These are phyloP conservation scores for Rhododendron williamsianum DNA, from an alignment of 148 eudicot genomes.

Conservation along the genomic window DNA sequence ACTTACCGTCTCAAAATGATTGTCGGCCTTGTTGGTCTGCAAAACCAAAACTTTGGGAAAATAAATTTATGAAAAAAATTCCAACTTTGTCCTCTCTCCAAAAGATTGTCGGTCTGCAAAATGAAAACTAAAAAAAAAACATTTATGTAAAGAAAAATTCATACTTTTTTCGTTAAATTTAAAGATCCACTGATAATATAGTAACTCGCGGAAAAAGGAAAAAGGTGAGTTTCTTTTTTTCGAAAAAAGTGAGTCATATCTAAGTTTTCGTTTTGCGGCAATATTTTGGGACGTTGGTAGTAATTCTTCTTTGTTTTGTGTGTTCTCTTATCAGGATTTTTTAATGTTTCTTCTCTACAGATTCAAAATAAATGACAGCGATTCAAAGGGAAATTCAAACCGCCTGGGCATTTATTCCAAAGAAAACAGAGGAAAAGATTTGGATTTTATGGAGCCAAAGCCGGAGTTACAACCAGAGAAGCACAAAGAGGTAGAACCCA, in stretches of 20 bases:
- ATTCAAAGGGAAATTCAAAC: conserved; percentile 2
- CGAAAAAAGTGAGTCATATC: background rate
- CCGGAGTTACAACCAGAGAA: background rate
- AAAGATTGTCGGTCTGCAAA: background rate
- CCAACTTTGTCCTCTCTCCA: background rate
- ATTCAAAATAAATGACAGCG: conserved; percentile 14
- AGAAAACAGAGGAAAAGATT: conserved; percentile 3
- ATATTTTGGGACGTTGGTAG: background rate
- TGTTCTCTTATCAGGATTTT: background rate
- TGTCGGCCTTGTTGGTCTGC: background rate
- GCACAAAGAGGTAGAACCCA: conserved; percentile 10
- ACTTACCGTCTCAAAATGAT: background rate
- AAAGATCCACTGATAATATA: background rate
- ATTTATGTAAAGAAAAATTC: background rate
- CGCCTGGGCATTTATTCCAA: background rate
- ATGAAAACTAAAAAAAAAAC: too few species aligned
- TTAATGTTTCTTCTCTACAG: conserved; percentile 3
- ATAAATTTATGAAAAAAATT: too few species aligned
- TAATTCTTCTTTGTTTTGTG: background rate
- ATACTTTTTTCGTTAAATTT: too few species aligned
- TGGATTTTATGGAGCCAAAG: background rate
- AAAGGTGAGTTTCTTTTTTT: too few species aligned
- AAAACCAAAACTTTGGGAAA: background rate
- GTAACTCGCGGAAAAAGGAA: background rate
- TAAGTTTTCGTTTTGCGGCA: background rate